A percentile compares a stretch with the other conserved stretches of the same genome.
Conservation (phyloP, 805 yeast genomes). For the Myxozyma sirexii region DNA sequence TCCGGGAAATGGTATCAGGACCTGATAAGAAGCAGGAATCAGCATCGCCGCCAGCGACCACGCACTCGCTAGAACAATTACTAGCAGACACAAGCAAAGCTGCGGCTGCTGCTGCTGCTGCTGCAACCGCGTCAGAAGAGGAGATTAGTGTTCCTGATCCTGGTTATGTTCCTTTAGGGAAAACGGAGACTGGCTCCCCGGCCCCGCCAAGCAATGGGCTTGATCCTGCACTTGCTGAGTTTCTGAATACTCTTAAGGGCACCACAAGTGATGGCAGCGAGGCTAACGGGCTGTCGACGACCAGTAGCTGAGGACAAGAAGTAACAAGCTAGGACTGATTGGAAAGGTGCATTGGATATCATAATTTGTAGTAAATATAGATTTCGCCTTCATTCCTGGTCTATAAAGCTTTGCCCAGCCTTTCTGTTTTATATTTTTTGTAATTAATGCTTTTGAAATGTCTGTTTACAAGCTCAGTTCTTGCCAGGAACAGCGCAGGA, state of each 20-base stretch:
- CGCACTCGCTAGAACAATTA: not conserved
- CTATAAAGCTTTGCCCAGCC: not conserved
- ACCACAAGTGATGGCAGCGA: not conserved
- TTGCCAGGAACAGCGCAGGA: not conserved
- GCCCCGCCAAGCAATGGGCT: constrained; percentile 7
- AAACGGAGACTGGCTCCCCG: not conserved
- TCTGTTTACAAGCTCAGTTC: too few relatives aligned
- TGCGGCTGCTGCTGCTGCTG: not conserved
- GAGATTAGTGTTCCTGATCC: constrained; percentile 23
- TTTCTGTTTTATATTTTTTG: too few relatives aligned
- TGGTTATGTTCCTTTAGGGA: constrained; percentile 12
- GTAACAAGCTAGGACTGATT: not conserved
- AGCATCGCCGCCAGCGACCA: not conserved
- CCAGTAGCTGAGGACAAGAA: not conserved
- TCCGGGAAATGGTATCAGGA: constrained; percentile 21
- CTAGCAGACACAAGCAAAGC: not conserved
- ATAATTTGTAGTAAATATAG: not conserved
- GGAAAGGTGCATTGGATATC: not conserved
- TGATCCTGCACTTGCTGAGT: constrained; percentile 31
- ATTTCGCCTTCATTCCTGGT: not conserved
- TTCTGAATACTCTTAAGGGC: constrained; percentile 13
- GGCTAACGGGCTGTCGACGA: not conserved
- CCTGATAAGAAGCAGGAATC: not conserved
- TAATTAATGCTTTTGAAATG: too few relatives aligned
- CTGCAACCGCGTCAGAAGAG: constrained; percentile 1